phyloP scores from a whole-genome alignment of 176 grass and related monocot genomes.

The Phragmites australis region DNA sequence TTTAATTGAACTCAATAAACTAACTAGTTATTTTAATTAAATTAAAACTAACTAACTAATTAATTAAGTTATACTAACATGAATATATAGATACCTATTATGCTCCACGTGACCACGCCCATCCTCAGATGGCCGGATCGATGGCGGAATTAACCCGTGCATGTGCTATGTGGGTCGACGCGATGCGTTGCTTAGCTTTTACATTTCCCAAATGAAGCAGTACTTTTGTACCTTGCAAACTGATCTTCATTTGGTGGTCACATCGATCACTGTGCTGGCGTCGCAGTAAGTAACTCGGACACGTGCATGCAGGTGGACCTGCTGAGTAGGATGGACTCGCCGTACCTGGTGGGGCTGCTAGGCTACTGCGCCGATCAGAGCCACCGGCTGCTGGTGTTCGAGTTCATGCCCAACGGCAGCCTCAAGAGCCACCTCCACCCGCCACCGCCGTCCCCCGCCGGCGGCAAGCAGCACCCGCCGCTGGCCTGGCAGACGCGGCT shows the following conservation, averaged over 20 bases:
- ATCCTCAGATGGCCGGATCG: not conserved
- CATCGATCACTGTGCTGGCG: not conserved
- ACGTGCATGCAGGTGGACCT: constrained; percentile 67
- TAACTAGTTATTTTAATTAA: too few relatives aligned
- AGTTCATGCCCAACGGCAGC: constrained; percentile 91
- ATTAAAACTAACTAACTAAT: too few relatives aligned
- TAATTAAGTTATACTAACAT: too few relatives aligned
- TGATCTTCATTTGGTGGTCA: not conserved
- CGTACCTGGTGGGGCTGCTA: constrained; percentile 73
- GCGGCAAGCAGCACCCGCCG: not conserved
- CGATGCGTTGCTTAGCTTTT: not conserved
- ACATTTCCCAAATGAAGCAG: not conserved
- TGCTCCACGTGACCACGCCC: too few relatives aligned
- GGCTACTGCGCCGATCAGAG: constrained; percentile 96
- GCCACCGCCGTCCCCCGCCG: not conserved
- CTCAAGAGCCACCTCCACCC: constrained; percentile 83
- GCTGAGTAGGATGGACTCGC: constrained; percentile 76
- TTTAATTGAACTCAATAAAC: too few relatives aligned
- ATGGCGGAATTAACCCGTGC: not conserved
- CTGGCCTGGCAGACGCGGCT: constrained; percentile 85
- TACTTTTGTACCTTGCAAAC: constrained; percentile 19
- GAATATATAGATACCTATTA: too few relatives aligned
- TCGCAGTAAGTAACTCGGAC: not conserved
- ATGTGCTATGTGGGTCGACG: not conserved
- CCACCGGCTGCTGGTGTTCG: constrained; percentile 90